Base-by-base conservation (phyloP, 2,329 filamentous ascomycete genomes). In the Ceratocystiopsis minuta region DNA sequence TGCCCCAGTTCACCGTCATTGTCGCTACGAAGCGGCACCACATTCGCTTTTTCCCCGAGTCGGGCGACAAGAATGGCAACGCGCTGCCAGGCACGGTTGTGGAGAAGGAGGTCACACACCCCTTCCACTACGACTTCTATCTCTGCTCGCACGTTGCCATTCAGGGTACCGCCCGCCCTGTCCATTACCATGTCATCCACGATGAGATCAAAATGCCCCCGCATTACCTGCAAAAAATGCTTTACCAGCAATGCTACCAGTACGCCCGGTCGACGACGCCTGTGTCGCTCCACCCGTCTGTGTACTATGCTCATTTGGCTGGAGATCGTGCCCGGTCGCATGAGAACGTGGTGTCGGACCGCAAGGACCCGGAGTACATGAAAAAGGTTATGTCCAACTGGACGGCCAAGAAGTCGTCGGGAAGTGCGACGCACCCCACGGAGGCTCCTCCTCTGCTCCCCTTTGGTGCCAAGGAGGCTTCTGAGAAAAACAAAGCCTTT, bases 301-400 rank as follows among this genome's bases (percentile, higher is more conserved):
- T 96, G 0, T 98, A 98, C 67, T 98, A 98, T 51, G 86, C 92
- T 0, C 90, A 98, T 59, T 61, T 98, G 48, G 86, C 87, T 32
- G 80, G 85, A 10, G 75, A 76, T 44, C 82, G 90, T 39, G 85
- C 83, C 16, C 76, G 77, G 42, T 66, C 76, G 4, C 90, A 98
- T 49, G 78, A 88, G 52, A 57, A 66, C 44, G 50, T 62, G 4
- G 54, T 62, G 0, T 55, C 63, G 0, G 68, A 64, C 15, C 60
- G 64, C 14, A 57, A 47, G 60, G 69, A 52, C 55, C 63, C 56
- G 50, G 58, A 40, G 49, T 62, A 63, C 12, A 57, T 62, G 36
- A 66, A 68, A 50, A 64, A 60, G 3, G 52, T 56, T 3, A 59
- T 60, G 6, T 51, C 55, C 2, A 60, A 63, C 40, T 55, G 58